Conservation (phyloP, 345 rosid species). For the Xanthoceras sorbifolium region DNA sequence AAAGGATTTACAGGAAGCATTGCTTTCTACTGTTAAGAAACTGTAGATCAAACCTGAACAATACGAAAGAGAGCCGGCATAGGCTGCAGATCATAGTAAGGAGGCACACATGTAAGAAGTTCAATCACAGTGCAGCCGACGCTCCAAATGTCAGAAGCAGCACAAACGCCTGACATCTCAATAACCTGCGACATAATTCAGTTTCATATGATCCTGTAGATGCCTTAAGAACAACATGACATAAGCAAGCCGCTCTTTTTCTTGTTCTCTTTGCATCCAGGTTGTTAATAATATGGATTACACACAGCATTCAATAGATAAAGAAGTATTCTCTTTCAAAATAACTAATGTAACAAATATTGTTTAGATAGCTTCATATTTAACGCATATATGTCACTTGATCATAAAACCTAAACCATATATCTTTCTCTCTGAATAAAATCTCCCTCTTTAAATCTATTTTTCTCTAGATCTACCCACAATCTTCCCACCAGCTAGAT, state of each 20-base stretch:
- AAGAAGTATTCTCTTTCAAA: neutral
- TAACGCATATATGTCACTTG: neutral
- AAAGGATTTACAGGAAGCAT: constrained; percentile 12
- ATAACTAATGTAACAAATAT: constrained; percentile 6
- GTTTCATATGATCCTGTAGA: constrained; percentile 14
- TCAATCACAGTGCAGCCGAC: constrained; percentile 99
- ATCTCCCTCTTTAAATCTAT: no score
- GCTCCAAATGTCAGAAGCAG: constrained; percentile 99
- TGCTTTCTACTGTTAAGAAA: neutral
- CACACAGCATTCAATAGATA: neutral
- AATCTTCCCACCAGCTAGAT: no score
- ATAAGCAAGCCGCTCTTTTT: neutral
- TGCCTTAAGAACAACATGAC: constrained; percentile 9
- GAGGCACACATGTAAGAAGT: constrained; percentile 95
- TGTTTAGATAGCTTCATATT: neutral
- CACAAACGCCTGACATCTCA: constrained; percentile 99
- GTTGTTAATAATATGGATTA: neutral
- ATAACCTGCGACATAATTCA: constrained; percentile 71
- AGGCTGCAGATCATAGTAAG: constrained; percentile 97
- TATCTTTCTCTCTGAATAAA: no score
- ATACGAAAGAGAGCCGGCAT: constrained; percentile 98
- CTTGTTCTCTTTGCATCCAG: neutral
- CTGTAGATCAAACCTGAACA: constrained; percentile 76
- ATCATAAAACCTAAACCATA: neutral
- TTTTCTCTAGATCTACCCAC: no score